Evolutionary conservation across 345 rosid genomes (phyloP), one percentile per base, ranked within the genome.

Genomic region (Acer saccharum): DNA sequence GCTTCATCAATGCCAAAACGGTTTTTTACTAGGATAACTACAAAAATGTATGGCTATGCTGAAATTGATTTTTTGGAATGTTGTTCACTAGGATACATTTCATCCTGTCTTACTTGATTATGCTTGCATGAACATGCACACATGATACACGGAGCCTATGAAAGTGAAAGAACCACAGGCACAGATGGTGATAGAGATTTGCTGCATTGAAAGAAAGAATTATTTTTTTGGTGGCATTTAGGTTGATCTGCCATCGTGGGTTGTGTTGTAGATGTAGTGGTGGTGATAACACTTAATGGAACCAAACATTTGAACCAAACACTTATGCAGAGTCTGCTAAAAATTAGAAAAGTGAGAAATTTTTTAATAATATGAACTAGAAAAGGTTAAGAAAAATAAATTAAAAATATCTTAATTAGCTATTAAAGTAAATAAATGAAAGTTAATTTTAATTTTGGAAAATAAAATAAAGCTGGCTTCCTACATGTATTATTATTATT

Each of bases 1-100:
- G 55, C 77, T 73, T 43, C 17, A 63, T 27, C 46, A 62, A 73
- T 43, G n/a, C 43, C 12, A 74, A 58, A 58, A 58, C n/a, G 25
- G 12, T 4, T 41, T 41, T 18, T 39, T 39, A 20, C 55, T 68
- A 20, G 54, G 27, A 43, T 20, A 21, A 12, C 13, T n/a, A 52
- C 25, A 13, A 20, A 58, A 58, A 58, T 9, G 25, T 58, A 9
- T 20, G 21, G 3, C 7, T 16, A 58, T 64, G 32, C 17, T 9
- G 50, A 64, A 18, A 64, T 64, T 18, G 8, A 12, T 32, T 25
- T 65, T 29, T 4, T 65, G 39, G 41, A 27, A 16, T 29, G 18
- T 13, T 67, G 70, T 67, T n/a, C 23, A 43, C 17, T 65, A 14
- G 41, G 17, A 65, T 14, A 32, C 68, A 65, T 29, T 43, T 43